Base-by-base conservation (phyloP, 163 green algal species). In the Smithsoniella earleae region DNA sequence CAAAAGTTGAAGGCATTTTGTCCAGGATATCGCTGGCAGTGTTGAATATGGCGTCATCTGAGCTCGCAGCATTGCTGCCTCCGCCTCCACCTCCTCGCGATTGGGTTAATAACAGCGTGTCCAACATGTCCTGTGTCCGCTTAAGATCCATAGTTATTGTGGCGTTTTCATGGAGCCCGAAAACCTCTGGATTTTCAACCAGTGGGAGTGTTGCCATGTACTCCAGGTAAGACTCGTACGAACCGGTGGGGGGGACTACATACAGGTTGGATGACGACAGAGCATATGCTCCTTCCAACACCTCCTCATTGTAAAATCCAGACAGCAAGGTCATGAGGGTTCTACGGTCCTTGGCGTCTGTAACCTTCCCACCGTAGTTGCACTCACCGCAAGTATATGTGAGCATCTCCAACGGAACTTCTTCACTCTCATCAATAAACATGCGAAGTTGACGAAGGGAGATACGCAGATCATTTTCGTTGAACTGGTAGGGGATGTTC, bases 401-500 rank as follows among this genome's bases (percentile, higher is more conserved):
- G 33, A 91, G 77, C 5, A 85, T 88, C 66, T 87, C 83, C 55
- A 83, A 89, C 1, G 86, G 86, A 30, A 89, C 85, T 4, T 89
- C 82, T 3, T 82, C 77, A 75, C 89, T 89, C 77, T 91, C 85
- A 43, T 82, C 75, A 44, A 82, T 33, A 30, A 79, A 80, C 75
- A 82, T 80, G 46, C 77, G 83, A 46, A 91, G 79, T 80, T 91
- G 85, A 2, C 84, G 80, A 6, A 87, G 78, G 38, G 79, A 86
- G 77, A 91, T 91, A 45, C 84, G 77, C 73, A 91, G 75, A 76
- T 91, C 86, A 46, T 91, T 91, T 66, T 91, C 84, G 62, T 91
- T 91, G 77, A 91, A 91, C 77, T 89, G 80, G 55, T 91, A 91
- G 0, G 84, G 84, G 43, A 91, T 91, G 75, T 91, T 91, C 81